Percentiles rank a stretch among this genome's conserved stretches.
Evolutionary conservation across 1,284 basidiomycete genomes (phyloP).

Genomic region (Cutaneotrichosporon mucoides): DNA sequence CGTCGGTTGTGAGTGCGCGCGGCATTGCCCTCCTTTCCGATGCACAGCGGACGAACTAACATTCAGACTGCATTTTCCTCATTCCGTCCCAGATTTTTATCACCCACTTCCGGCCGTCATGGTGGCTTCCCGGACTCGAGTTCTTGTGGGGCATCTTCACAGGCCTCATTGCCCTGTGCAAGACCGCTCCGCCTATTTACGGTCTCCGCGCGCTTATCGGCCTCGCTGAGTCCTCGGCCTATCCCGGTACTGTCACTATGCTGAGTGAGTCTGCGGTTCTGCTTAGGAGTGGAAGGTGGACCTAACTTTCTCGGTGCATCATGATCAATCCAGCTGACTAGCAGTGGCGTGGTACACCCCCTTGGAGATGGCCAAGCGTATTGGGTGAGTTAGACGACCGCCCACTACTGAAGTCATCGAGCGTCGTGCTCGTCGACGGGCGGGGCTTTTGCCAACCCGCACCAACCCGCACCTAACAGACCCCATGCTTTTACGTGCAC

Average conservation of each 20-base stretch:
- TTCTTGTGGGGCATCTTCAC: constrained; percentile 27
- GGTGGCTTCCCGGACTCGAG: constrained; percentile 23
- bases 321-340: neutral
- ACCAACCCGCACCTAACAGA: too few relatives aligned
- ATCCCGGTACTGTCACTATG: constrained; percentile 27
- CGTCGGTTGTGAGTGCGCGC: constrained; percentile 21
- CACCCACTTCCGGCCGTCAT: constrained; percentile 21
- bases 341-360: constrained; percentile 29
- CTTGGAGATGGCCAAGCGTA: constrained; percentile 24
- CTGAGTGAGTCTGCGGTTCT: constrained; percentile 16
- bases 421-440: too few relatives aligned
- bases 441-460: neutral
- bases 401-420: too few relatives aligned
- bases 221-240: constrained; percentile 22
- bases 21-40: neutral
- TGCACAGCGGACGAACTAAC: neutral
- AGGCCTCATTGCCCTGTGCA: constrained; percentile 24
- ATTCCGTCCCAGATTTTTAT: constrained; percentile 29
- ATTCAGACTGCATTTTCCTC: constrained; percentile 26
- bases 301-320: too few relatives aligned
- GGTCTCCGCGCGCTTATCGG: constrained; percentile 29
- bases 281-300: too few relatives aligned
- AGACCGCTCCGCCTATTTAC: constrained; percentile 25
- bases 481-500: too few relatives aligned
- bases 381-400: constrained; percentile 4